Evolutionary conservation across 2,329 filamentous ascomycete genomes (phyloP).

Genomic region (Pleoardoris graminearum): DNA sequence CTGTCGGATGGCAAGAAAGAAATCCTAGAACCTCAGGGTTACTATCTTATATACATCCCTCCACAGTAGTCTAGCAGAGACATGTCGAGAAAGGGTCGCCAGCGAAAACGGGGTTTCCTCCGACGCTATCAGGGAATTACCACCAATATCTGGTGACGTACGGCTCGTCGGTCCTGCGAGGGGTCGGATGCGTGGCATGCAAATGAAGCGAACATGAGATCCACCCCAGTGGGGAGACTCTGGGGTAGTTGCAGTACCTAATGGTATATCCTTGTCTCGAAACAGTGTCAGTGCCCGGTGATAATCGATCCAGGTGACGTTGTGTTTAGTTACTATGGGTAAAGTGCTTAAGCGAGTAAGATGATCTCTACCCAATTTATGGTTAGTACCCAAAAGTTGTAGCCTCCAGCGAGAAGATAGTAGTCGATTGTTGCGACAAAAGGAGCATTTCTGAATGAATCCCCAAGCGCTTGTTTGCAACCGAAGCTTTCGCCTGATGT

Average conservation of each 20-base stretch:
- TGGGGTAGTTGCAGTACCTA: conserved; percentile 36
- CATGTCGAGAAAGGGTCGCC: conserved; percentile 21
- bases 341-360: conserved; percentile 20
- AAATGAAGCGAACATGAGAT: conserved; percentile 45
- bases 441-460: too few species aligned
- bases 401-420: conserved; percentile 7
- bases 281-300: conserved; percentile 24
- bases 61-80: conserved; percentile 12
- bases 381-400: conserved; percentile 13
- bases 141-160: conserved; percentile 30
- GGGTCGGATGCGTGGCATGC: conserved; percentile 20
- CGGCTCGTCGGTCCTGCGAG: conserved; percentile 38
- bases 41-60: conserved; percentile 34
- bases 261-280: conserved; percentile 29
- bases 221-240: conserved; percentile 35
- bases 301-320: conserved; percentile 15
- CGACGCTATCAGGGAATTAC: conserved; percentile 15
- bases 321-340: conserved; percentile 25
- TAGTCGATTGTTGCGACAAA: too few species aligned
- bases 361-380: conserved; percentile 8
- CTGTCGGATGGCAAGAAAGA: conserved; percentile 33
- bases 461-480: not conserved
- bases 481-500: too few species aligned
- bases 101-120: conserved; percentile 20
- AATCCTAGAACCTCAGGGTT: conserved; percentile 8